Evolutionary conservation across 805 yeast species (phyloP), one percentile per base, ranked within the genome.

Genomic region (Starmerella vaccinii): DNA sequence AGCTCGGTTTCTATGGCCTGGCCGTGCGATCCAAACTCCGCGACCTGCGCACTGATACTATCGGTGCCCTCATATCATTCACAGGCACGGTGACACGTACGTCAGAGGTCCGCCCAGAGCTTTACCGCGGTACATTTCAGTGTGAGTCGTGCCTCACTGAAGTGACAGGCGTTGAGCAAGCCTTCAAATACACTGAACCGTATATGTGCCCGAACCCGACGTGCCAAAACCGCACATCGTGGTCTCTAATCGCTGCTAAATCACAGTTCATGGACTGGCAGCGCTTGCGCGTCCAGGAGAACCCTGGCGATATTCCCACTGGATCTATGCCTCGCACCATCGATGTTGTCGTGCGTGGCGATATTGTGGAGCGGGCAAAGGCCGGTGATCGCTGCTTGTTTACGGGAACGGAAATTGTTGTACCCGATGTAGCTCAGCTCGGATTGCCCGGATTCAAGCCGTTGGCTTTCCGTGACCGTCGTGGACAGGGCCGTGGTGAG

Each of bases 311-410:
- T 67, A 90, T 90, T 51, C 98, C 98, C 24, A 87, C 96, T 0
- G 98, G 98, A 26, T 88, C 97, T 3, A 90, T 90, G 98, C 98
- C 98, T 23, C 78, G 98, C 65, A 90, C 96, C 1, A 68, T 90
- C 61, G 98, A 90, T 65, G 90, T 90, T 22, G 84, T 90, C 47
- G 69, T 90, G 52, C 75, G 98, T 60, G 97, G 97, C 47, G 97
- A 90, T 59, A 75, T 87, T 49, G 97, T 92, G 8, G 98, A 90
- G 64, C 75, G 88, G 57, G 97, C 97, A 2, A 92, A 90, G 67
- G 97, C 98, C 1, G 98, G 98, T 58, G 97, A 90, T 67, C 84
- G 86, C 65, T 85, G 96, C 69, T 78, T 80, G 58, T 88, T 92
- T 65, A 86, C 95, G 0, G 98, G 98, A 42, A 82, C 95, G 0